A percentile compares a stretch with the other conserved stretches of the same genome.
These are phyloP conservation scores for Carnegiea gigantea DNA, from an alignment of 179 eudicot species.

Conservation along the genomic window DNA sequence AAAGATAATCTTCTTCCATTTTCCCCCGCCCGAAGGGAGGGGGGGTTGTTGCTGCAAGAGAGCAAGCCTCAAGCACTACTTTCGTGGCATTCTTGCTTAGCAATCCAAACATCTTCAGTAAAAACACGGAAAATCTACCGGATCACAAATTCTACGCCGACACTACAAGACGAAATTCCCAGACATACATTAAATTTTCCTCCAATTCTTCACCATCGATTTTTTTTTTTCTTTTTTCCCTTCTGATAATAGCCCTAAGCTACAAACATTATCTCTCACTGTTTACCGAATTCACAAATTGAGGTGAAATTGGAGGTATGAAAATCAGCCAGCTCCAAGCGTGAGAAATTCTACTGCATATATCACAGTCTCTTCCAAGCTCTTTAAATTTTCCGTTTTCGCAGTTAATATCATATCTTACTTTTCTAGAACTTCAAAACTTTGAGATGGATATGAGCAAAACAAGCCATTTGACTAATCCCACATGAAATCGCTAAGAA, in stretches of 20 bases:
- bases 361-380: background rate
- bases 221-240: too few species aligned
- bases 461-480: background rate
- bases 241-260: too few species aligned
- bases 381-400: background rate
- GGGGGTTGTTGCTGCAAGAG: background rate
- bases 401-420: background rate
- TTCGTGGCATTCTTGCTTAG: background rate
- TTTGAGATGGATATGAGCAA: background rate
- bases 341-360: background rate
- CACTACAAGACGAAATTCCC: background rate
- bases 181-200: background rate
- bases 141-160: background rate
- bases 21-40: background rate
- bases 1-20: background rate
- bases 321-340: too few species aligned
- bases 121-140: background rate
- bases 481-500: background rate
- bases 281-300: too few species aligned
- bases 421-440: background rate
- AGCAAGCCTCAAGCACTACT: background rate
- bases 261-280: too few species aligned
- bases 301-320: too few species aligned
- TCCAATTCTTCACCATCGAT: too few species aligned
- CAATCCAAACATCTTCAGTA: background rate